Conservation (phyloP, 2,329 filamentous ascomycete species). For the Alternaria ethzedia region DNA sequence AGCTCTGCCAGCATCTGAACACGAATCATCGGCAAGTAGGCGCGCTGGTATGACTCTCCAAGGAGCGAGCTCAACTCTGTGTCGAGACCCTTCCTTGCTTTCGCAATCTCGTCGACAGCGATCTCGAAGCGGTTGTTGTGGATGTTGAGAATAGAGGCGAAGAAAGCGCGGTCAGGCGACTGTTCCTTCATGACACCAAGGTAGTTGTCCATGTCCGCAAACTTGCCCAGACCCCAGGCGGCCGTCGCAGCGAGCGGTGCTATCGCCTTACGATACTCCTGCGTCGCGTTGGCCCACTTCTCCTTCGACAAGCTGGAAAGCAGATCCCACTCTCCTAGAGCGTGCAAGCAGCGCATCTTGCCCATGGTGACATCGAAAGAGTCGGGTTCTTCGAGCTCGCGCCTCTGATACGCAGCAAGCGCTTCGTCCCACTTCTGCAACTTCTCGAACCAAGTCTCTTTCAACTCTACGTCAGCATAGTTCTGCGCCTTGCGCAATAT, state of each 20-base stretch:
- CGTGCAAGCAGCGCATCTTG: constrained; percentile 98
- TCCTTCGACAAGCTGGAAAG: constrained; percentile 87
- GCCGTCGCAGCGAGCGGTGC: constrained; percentile 93
- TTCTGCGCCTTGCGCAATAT: constrained; percentile 95
- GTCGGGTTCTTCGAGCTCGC: constrained; percentile 72
- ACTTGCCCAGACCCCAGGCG: constrained; percentile 94
- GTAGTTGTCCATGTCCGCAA: constrained; percentile 98
- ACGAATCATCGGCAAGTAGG: constrained; percentile 96
- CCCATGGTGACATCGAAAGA: constrained; percentile 98
- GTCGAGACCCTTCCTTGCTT: constrained; percentile 90
- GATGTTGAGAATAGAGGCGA: constrained; percentile 91
- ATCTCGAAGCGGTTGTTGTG: constrained; percentile 96
- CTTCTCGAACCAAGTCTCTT: constrained; percentile 99
- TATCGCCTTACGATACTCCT: constrained; percentile 88
- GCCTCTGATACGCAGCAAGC: constrained; percentile 85
- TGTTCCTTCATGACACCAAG: constrained; percentile 91
- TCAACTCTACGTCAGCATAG: constrained; percentile 93
- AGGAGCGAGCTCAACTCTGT: constrained; percentile 94
- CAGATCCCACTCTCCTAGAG: constrained; percentile 95
- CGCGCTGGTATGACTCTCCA: constrained; percentile 97
- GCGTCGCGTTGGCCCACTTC: constrained; percentile 88
- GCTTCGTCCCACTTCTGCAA: constrained; percentile 98
- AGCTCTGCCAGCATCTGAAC: constrained; percentile 99
- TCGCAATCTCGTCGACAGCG: constrained; percentile 85
- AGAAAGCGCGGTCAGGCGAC: constrained; percentile 95